phyloP scores from a whole-genome alignment of 208 protist genomes.

The Acanthamoeba quina region DNA sequence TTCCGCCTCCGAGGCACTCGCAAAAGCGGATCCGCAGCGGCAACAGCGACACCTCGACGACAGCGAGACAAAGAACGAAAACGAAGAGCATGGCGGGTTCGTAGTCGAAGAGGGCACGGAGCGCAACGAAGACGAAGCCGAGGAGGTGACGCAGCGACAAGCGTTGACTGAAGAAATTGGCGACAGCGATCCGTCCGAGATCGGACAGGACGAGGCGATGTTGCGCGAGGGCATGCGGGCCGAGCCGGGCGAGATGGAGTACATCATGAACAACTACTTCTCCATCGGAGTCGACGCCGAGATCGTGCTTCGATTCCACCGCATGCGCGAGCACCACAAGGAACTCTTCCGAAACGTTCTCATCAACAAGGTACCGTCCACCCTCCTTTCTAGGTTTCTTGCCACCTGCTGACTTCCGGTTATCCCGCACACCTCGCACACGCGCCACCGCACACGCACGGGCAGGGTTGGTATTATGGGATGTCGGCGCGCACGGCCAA shows the following conservation, averaged over 20 bases:
- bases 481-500: conserved; percentile 39
- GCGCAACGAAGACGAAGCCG: background rate
- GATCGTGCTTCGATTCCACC: conserved; percentile 86
- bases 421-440: background rate
- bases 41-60: background rate
- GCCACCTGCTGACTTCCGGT: background rate
- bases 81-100: background rate
- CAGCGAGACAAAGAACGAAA: background rate
- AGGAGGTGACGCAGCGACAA: background rate
- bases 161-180: background rate
- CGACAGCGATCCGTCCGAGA: conserved; percentile 18
- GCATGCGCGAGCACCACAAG: conserved; percentile 81
- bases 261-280: conserved; percentile 88
- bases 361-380: conserved; percentile 82
- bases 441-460: background rate
- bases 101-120: background rate
- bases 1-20: too few relatives aligned
- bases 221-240: conserved; percentile 42
- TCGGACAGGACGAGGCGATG: conserved; percentile 45
- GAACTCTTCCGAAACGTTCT: conserved; percentile 80
- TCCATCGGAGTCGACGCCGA: conserved; percentile 84
- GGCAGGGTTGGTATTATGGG: conserved; percentile 20
- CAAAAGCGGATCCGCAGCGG: too few relatives aligned
- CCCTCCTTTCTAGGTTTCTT: background rate
- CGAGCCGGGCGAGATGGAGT: conserved; percentile 7